Evolutionary conservation across 129 eudicot species (phyloP), one percentile per base, ranked within the genome.

Genomic region (Flaveria brownii): DNA sequence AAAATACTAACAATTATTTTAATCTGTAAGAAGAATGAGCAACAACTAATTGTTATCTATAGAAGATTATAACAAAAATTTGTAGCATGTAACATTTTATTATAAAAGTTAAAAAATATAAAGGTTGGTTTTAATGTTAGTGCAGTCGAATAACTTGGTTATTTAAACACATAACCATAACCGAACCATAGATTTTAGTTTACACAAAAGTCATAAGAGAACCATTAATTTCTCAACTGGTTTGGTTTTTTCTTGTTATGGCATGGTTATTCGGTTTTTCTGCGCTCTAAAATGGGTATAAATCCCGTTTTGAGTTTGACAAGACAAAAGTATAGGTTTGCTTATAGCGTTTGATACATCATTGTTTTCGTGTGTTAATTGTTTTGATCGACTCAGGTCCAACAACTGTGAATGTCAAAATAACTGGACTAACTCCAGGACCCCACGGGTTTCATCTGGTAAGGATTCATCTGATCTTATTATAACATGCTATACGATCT

Each of bases 381-480:
- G 55, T 55, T 80, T 80, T 67, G 36, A 54, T 66, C 15, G 11
- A 73, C 14, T 41, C 41, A 93, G 98, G 98, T 50, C 98, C 98
- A 41, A 93, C 98, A 23, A 90, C 98, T 18, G 98, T 93, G 75
- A 93, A 79, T 78, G 98, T 89, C 49, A 85, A 86, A 51, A 42
- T 94, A 11, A 87, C 89, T 15, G 97, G 97, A 50, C 86, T 94
- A 23, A 61, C 97, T 79, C 98, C 98, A 6, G 97, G 97, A 55
- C 80, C 84, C 60, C 97, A 94, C 68, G 97, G 98, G 17, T 90
- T 91, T 74, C 98, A 94, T 82, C 78, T 94, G 42, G 98, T 93
- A 76, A 85, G 87, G 57, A 14, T 78, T 68, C 56, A 16, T 52
- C 59, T 12, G 41, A 30, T 63, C 22, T 23, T 10, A 51, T 13